Evolutionary conservation across 257 asterid genomes (phyloP).

Genomic region (Eucommia ulmoides): DNA sequence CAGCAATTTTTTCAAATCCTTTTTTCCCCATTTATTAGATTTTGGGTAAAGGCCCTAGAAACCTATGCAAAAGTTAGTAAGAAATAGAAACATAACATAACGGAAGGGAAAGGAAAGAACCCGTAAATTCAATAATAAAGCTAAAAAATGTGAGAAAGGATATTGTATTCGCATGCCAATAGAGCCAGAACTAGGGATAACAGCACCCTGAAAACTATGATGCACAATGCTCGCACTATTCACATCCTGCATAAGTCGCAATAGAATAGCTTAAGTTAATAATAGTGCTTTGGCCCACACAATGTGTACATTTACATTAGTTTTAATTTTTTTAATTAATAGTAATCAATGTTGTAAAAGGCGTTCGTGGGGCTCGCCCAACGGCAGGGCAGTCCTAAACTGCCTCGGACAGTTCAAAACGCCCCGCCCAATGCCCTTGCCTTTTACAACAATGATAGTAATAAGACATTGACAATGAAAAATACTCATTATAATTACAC

Average conservation of each 20-base stretch:
- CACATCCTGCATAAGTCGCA: constrained; percentile 53
- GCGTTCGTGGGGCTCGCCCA: no score
- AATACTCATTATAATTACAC: not conserved
- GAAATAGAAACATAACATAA: not conserved
- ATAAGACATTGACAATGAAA: no score
- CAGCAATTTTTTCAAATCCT: no score
- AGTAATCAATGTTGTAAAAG: no score
- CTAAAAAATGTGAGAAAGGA: constrained; percentile 32
- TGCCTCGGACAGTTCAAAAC: no score
- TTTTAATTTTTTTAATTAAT: no score
- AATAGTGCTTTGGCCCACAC: no score
- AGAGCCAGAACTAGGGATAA: constrained; percentile 93
- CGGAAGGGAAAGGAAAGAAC: constrained; percentile 1
- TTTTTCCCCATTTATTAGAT: no score
- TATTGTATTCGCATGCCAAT: constrained; percentile 99
- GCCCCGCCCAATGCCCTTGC: no score
- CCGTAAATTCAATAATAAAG: not conserved
- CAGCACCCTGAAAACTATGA: constrained; percentile 91
- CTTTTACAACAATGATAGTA: no score
- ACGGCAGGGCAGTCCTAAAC: no score
- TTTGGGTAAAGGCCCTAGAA: not conserved
- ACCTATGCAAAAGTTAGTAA: not conserved
- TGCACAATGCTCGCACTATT: constrained; percentile 84
- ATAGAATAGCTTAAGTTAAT: constrained; percentile 4
- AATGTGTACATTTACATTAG: no score